These are phyloP conservation scores for Triticum monococcum DNA, from an alignment of 176 grass and related monocot genomes.

Conservation along the genomic window DNA sequence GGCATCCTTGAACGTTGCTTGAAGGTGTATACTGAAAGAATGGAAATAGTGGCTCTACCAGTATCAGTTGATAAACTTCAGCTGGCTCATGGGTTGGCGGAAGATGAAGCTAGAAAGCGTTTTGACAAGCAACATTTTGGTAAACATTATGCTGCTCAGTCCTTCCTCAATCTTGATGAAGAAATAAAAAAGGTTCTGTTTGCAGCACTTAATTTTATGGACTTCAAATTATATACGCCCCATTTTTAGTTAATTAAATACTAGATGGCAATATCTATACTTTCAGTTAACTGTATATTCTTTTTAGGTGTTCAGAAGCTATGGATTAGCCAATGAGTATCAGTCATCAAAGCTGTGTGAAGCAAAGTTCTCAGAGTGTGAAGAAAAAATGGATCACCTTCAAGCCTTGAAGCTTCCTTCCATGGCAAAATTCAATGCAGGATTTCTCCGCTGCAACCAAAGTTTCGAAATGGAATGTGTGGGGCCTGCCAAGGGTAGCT, in stretches of 20 bases:
- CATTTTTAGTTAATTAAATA: not conserved
- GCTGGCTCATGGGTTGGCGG: constrained; percentile 47
- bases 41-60: constrained; percentile 60
- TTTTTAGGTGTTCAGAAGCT: constrained; percentile 66
- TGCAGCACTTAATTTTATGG: constrained; percentile 3
- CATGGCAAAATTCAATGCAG: constrained; percentile 94
- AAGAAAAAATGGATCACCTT: constrained; percentile 93
- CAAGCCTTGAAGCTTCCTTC: constrained; percentile 90
- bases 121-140: constrained; percentile 90
- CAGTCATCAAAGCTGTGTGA: constrained; percentile 91
- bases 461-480: constrained; percentile 73
- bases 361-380: constrained; percentile 71
- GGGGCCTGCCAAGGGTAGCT: constrained; percentile 71
- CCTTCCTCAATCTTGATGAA: constrained; percentile 65
- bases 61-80: constrained; percentile 65
- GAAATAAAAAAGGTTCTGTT: constrained; percentile 78
- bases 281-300: constrained; percentile 26
- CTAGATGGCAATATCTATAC: not conserved
- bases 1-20: constrained; percentile 84
- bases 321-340: constrained; percentile 70
- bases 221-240: not conserved
- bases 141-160: constrained; percentile 70
- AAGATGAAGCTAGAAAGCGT: constrained; percentile 49
- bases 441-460: constrained; percentile 74
- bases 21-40: constrained; percentile 67